Conservation (phyloP, 2,329 filamentous ascomycete species). For the Emydomyces testavorans region DNA sequence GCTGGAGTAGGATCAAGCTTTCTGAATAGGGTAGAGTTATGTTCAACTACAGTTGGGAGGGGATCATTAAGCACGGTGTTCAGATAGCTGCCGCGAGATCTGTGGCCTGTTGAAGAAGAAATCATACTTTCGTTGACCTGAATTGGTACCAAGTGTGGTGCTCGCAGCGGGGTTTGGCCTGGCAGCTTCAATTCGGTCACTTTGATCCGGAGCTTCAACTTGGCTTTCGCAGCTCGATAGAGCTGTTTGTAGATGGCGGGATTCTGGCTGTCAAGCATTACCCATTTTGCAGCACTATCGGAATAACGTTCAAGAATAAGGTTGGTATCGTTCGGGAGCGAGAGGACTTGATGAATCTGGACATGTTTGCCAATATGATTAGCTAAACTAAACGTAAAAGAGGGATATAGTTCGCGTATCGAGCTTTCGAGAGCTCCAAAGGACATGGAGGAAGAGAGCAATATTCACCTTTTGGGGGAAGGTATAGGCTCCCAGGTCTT, state of each 20-base stretch:
- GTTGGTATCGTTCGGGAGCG: constrained; percentile 50
- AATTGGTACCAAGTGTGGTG: constrained; percentile 16
- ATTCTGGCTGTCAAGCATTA: constrained; percentile 67
- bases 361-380: constrained; percentile 11
- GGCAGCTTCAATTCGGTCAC: constrained; percentile 40
- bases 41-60: background rate
- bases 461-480: constrained; percentile 72
- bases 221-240: constrained; percentile 91
- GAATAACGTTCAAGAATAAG: constrained; percentile 84
- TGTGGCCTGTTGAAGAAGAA: constrained; percentile 12
- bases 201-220: constrained; percentile 88
- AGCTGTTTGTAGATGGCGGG: constrained; percentile 88
- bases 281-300: constrained; percentile 73
- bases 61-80: constrained; percentile 15
- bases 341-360: constrained; percentile 59
- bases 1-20: background rate
- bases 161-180: constrained; percentile 13
- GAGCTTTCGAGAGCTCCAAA: background rate
- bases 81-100: constrained; percentile 15
- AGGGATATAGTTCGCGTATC: background rate
- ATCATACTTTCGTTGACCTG: constrained; percentile 9
- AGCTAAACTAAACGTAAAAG: background rate
- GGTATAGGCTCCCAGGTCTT: constrained; percentile 61
- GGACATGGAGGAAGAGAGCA: background rate
- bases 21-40: background rate